Evolutionary conservation across 2,329 filamentous ascomycete genomes (phyloP).

Genomic region (Aspergillus sp.): DNA sequence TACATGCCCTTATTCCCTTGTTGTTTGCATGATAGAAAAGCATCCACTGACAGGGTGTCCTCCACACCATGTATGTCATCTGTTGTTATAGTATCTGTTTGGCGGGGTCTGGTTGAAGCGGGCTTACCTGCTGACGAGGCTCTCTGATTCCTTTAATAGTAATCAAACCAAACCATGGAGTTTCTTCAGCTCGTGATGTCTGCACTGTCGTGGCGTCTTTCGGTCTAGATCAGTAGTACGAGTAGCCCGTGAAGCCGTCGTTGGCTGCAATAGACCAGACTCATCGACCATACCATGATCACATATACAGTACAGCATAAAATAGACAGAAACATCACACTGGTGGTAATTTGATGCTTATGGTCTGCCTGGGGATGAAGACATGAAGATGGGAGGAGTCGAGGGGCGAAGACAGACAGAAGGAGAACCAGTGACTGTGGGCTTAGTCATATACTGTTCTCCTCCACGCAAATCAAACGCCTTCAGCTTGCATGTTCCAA

Average conservation of each 20-base stretch:
- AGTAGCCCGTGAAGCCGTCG: not conserved
- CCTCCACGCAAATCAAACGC: not conserved
- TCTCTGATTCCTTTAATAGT: not conserved
- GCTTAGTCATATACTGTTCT: not conserved
- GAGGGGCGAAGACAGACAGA: too few relatives aligned
- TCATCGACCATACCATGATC: too few relatives aligned
- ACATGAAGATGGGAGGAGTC: not conserved
- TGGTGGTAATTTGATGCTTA: too few relatives aligned
- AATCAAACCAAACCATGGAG: not conserved
- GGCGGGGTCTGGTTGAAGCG: not conserved
- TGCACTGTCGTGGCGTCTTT: not conserved
- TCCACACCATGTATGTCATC: constrained; percentile 3
- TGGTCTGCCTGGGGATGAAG: too few relatives aligned
- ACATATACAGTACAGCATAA: too few relatives aligned
- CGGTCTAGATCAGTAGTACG: not conserved
- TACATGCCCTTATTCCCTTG: not conserved
- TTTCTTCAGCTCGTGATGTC: not conserved
- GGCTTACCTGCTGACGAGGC: not conserved
- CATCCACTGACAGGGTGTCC: not conserved
- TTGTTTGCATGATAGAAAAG: constrained; percentile 14
- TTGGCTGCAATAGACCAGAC: too few relatives aligned
- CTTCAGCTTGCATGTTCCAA: not conserved
- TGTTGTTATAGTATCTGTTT: constrained; percentile 2
- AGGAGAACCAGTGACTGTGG: not conserved
- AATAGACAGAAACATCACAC: too few relatives aligned